phyloP scores from a whole-genome alignment of 495 filamentous ascomycete species.

The Terfezia boudieri region DNA sequence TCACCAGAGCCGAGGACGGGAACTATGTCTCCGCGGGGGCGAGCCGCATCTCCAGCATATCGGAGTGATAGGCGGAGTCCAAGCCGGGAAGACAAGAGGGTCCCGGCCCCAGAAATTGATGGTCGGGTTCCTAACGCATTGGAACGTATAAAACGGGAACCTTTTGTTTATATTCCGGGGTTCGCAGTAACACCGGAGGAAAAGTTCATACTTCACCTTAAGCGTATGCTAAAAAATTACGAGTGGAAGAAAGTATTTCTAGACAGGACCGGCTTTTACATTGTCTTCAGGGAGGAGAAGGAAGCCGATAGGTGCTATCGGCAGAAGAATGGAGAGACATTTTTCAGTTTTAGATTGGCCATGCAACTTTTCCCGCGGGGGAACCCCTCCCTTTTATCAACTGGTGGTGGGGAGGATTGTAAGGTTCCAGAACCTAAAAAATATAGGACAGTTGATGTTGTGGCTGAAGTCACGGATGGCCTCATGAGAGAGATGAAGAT shows the following conservation, averaged over 20 bases:
- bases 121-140: background rate
- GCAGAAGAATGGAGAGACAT: constrained; percentile 43
- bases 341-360: constrained; percentile 84
- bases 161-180: constrained; percentile 80
- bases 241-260: constrained; percentile 53
- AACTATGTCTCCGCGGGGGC: constrained; percentile 9
- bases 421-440: background rate
- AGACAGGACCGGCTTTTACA: constrained; percentile 73
- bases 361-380: constrained; percentile 63
- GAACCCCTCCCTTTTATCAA: constrained; percentile 18
- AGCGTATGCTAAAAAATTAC: constrained; percentile 61
- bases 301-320: constrained; percentile 58
- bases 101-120: background rate
- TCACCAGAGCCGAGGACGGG: background rate
- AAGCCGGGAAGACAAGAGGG: constrained; percentile 8
- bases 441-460: constrained; percentile 59
- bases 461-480: constrained; percentile 53
- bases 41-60: constrained; percentile 15
- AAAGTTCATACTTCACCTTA: constrained; percentile 63
- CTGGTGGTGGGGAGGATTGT: constrained; percentile 31
- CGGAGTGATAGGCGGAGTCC: constrained; percentile 7
- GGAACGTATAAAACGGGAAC: constrained; percentile 24
- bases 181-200: constrained; percentile 71
- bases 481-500: constrained; percentile 61
- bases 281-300: constrained; percentile 64